Conservation (phyloP, 2,329 filamentous ascomycete genomes). For the Hypoxylon rubiginosum region DNA sequence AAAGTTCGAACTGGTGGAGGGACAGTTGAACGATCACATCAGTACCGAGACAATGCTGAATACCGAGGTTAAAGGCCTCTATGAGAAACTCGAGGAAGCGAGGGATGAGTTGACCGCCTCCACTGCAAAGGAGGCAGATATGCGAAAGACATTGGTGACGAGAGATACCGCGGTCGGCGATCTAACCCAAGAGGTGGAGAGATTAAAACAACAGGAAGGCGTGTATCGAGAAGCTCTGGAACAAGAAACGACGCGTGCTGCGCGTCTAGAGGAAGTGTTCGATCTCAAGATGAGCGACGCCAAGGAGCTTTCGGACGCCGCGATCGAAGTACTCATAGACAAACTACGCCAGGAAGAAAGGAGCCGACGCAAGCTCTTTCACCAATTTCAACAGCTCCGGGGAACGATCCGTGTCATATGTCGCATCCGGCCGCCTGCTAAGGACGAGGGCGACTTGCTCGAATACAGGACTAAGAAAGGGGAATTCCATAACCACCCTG, state of each 20-base stretch:
- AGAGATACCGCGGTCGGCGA: not conserved
- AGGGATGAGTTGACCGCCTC: not conserved
- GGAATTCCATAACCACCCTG: slow-evolving; percentile 26
- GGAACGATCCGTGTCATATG: slow-evolving; percentile 99
- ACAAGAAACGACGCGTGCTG: not conserved
- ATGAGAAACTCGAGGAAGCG: not conserved
- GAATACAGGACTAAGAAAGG: slow-evolving; percentile 15
- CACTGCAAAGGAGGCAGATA: not conserved
- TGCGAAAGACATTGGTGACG: not conserved
- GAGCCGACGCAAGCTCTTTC: slow-evolving; percentile 89
- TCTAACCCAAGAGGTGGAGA: slow-evolving; percentile 11
- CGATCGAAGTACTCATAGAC: slow-evolving; percentile 15
- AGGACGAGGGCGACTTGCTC: not conserved
- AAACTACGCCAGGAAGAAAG: slow-evolving; percentile 37
- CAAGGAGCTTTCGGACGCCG: not conserved
- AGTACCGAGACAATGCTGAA: not conserved
- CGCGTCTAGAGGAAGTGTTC: not conserved
- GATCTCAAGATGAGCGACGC: not conserved
- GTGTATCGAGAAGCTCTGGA: not conserved
- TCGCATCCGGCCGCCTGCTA: slow-evolving; percentile 78
- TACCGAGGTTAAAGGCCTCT: not conserved
- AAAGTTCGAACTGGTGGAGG: not conserved
- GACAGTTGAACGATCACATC: not conserved
- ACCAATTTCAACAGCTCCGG: slow-evolving; percentile 95
- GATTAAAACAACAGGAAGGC: not conserved